Conservation (phyloP, 371 early-diverging fungal genomes). For the Mortierella sp. region DNA sequence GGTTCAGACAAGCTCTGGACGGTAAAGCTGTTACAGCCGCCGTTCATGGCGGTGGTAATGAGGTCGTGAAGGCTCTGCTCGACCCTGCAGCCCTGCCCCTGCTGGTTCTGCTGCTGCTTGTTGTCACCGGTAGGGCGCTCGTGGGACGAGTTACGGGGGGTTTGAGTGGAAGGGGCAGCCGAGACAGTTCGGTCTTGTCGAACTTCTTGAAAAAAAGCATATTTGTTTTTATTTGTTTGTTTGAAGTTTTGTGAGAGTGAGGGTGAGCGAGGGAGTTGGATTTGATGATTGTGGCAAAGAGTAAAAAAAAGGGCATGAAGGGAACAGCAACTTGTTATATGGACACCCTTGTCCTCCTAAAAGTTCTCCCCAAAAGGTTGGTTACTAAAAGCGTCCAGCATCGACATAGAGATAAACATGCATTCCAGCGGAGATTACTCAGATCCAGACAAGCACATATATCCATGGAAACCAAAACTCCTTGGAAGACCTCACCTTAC, state of each 20-base stretch:
- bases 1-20: neutral
- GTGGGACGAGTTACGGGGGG: slow-evolving; percentile 10
- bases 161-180: slow-evolving; percentile 15
- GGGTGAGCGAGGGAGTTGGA: neutral
- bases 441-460: neutral
- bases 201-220: slow-evolving; percentile 23
- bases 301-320: neutral
- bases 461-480: neutral
- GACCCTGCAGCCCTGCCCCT: neutral
- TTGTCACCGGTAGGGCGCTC: neutral
- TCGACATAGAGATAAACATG: neutral
- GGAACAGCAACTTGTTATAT: neutral
- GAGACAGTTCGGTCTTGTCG: slow-evolving; percentile 26
- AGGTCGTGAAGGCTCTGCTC: neutral
- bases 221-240: neutral
- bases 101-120: neutral
- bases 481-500: neutral
- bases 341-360: neutral
- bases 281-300: neutral
- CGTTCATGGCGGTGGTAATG: neutral
- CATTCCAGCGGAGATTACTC: neutral
- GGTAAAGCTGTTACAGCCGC: neutral
- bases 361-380: neutral
- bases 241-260: neutral
- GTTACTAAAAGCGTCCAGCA: neutral